Conservation (phyloP, 163 green algal species). For the Chloromonas sp. region DNA sequence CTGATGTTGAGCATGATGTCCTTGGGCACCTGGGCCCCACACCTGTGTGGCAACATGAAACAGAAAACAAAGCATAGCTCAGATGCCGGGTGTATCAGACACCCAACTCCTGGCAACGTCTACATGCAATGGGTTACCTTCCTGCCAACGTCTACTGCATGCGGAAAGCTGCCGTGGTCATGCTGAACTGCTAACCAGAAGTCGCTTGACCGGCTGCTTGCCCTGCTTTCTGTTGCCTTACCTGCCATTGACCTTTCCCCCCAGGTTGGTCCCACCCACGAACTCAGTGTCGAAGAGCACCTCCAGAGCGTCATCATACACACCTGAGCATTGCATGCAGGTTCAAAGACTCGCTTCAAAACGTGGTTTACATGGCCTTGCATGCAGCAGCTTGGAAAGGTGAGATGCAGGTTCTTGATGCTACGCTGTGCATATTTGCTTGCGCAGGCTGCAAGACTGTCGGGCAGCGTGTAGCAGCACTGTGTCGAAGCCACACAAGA, state of each 20-base stretch:
- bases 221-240: neutral
- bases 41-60: neutral
- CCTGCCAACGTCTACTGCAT: neutral
- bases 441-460: too few species aligned
- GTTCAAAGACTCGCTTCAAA: too few species aligned
- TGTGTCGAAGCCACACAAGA: too few species aligned
- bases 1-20: slow-evolving; percentile 1
- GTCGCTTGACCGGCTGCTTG: neutral
- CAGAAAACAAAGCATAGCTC: neutral
- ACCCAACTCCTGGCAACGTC: neutral
- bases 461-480: too few species aligned
- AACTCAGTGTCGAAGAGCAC: slow-evolving; percentile 77
- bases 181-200: neutral
- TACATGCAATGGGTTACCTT: neutral
- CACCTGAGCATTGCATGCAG: slow-evolving; percentile 10
- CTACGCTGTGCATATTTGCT: too few species aligned
- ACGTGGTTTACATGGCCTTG: too few species aligned
- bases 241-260: slow-evolving; percentile 47
- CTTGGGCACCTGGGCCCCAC: neutral
- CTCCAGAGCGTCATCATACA: slow-evolving; percentile 43
- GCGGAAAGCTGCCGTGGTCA: neutral
- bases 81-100: neutral
- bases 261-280: slow-evolving; percentile 60
- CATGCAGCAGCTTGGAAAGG: too few species aligned
- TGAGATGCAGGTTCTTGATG: too few species aligned